Evolutionary conservation across 116 monocot genomes (phyloP).

Genomic region (Posidonia oceanica): DNA sequence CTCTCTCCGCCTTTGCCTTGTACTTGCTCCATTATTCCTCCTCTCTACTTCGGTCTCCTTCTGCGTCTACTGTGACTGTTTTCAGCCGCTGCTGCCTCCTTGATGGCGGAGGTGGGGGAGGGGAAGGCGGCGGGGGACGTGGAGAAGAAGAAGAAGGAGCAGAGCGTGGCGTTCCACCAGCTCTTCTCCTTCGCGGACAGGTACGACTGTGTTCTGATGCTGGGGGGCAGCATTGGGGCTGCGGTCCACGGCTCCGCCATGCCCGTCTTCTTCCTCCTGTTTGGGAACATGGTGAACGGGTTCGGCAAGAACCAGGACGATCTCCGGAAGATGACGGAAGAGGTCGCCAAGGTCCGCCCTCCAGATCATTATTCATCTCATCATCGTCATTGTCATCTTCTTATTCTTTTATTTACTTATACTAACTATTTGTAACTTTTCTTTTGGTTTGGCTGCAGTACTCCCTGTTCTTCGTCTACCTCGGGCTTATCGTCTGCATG

Average conservation of each 20-base stretch:
- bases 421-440: neutral
- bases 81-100: too few relatives aligned
- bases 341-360: constrained; percentile 66
- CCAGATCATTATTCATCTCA: neutral
- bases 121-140: constrained; percentile 11
- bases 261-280: constrained; percentile 93
- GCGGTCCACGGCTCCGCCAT: constrained; percentile 78
- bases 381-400: neutral
- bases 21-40: too few relatives aligned
- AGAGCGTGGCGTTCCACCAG: constrained; percentile 48
- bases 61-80: too few relatives aligned
- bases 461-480: constrained; percentile 87
- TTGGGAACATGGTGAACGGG: constrained; percentile 80
- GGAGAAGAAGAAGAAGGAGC: constrained; percentile 48
- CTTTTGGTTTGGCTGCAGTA: constrained; percentile 38
- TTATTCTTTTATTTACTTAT: neutral
- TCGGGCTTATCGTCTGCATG: constrained; percentile 81
- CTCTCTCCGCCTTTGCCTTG: too few relatives aligned
- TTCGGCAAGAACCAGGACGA: constrained; percentile 85
- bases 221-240: constrained; percentile 61
- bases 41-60: too few relatives aligned
- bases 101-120: constrained; percentile 12
- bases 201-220: constrained; percentile 57
- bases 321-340: constrained; percentile 51
- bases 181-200: constrained; percentile 81